These are phyloP conservation scores for Symbiotaphrina buchneri DNA, from an alignment of 495 filamentous ascomycete genomes.

Conservation along the genomic window DNA sequence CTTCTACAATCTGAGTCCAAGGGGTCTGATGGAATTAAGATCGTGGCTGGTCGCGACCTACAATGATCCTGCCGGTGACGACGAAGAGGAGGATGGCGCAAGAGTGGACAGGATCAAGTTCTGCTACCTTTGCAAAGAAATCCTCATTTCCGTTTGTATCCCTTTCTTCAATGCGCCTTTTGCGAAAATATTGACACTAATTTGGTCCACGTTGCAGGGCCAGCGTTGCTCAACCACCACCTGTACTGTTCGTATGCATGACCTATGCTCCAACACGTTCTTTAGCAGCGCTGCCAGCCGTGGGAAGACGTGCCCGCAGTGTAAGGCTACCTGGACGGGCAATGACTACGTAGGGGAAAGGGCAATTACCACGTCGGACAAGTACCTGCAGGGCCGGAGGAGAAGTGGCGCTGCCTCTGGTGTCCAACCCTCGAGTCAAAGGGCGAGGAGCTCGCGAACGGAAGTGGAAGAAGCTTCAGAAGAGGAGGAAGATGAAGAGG, in stretches of 20 bases:
- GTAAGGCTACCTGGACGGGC: constrained; percentile 49
- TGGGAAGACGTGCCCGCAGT: constrained; percentile 47
- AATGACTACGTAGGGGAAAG: constrained; percentile 62
- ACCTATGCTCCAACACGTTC: constrained; percentile 49
- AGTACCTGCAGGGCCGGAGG: constrained; percentile 11
- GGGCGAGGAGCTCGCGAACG: not conserved
- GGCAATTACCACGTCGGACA: constrained; percentile 24
- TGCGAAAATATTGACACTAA: not conserved
- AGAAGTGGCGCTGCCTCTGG: constrained; percentile 7
- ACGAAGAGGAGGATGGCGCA: constrained; percentile 21
- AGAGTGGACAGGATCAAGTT: constrained; percentile 45
- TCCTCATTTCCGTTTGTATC: constrained; percentile 51
- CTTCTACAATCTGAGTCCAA: constrained; percentile 51
- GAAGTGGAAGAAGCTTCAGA: not conserved
- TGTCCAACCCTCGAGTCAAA: not conserved
- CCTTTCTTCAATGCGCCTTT: too few relatives aligned
- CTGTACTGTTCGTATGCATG: constrained; percentile 53
- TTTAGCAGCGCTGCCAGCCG: constrained; percentile 44
- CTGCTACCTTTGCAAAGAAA: constrained; percentile 76
- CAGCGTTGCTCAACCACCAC: constrained; percentile 51
- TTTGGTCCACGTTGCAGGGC: constrained; percentile 33
- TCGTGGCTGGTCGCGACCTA: constrained; percentile 67
- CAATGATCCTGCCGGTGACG: constrained; percentile 42
- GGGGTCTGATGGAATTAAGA: constrained; percentile 67
- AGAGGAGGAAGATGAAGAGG: constrained; percentile 2